Evolutionary conservation across 768 basidiomycete species (phyloP), one percentile per base, ranked within the genome.

Genomic region (Mycena galopus): DNA sequence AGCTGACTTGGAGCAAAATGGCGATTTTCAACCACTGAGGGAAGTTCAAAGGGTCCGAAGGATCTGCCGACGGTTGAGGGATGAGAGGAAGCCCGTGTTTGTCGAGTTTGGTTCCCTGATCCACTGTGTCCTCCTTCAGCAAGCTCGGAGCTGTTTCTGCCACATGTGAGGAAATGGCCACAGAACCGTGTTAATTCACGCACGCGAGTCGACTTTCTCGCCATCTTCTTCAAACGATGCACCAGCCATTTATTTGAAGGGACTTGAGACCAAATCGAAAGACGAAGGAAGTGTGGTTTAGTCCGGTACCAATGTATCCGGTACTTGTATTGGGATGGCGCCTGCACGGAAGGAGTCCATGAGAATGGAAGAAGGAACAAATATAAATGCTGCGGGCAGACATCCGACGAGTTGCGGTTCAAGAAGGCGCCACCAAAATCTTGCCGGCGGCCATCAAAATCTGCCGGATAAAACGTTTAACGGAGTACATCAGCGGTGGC

Each of bases 51-150:
- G 78, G 78, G 63, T 78, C 78, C 3, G 78, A 76, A 0, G 77
- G 73, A 37, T 78, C 76, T 35, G 75, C 64, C 7, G 77, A 76
- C 7, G 78, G 77, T 39, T 81, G 80, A 14, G 81, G 79, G 5
- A 78, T 75, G 44, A 81, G 79, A 23, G 79, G 66, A 2, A 80
- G 69, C 50, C 78, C 78, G 56, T 78, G 55, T 3, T 71, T 77
- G 62, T 77, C 77, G 17, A 76, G 25, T 56, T 77, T 78, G 12
- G 59, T 59, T 29, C 32, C 65, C 50, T 71, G 69, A 4, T 3
- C 25, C 10, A n/a, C n/a, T n/a, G n/a, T n/a, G n/a, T 68, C 69
- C 53, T 67, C 65, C 47, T 74, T 67, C 57, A 61, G 63, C 39
- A 65, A 51, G 55, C 71, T 71, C 29, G 60, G 67, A 37, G 63